A percentile compares a stretch with the other conserved stretches of the same genome.
These are phyloP conservation scores for Venturia pyrina DNA, from an alignment of 2,329 filamentous ascomycete species.

Conservation along the genomic window DNA sequence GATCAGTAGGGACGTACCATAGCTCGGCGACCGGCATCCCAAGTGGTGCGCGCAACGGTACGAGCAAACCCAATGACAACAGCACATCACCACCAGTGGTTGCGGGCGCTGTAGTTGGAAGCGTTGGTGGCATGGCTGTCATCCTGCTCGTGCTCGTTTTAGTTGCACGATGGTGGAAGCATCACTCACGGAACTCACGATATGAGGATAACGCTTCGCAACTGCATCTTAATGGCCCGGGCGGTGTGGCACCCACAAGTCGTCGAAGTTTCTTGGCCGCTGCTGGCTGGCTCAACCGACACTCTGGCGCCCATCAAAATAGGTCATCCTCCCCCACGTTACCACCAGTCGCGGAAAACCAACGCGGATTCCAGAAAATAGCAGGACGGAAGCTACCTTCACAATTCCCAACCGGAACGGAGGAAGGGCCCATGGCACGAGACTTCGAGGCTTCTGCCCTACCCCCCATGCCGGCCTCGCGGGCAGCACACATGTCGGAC, in stretches of 20 bases:
- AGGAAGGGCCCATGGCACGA: conserved; percentile 4
- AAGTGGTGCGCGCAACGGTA: background rate
- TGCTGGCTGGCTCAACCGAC: conserved; percentile 10
- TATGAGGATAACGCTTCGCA: background rate
- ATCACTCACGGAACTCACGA: conserved; percentile 2
- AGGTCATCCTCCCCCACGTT: conserved; percentile 3
- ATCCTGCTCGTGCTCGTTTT: conserved; percentile 8
- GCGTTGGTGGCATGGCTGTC: conserved; percentile 10
- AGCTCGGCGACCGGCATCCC: background rate
- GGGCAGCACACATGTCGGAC: background rate
- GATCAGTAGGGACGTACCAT: background rate
- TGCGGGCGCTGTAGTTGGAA: conserved; percentile 12
- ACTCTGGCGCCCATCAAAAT: conserved; percentile 1
- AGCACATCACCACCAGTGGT: conserved; percentile 10
- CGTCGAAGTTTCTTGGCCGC: conserved; percentile 10
- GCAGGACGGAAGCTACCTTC: conserved; percentile 10
- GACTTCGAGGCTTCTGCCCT: conserved; percentile 1
- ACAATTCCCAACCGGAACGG: conserved; percentile 6
- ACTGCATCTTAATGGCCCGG: background rate
- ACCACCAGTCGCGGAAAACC: background rate
- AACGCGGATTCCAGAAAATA: conserved; percentile 10
- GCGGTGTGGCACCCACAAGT: background rate
- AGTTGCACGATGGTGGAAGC: conserved; percentile 7
- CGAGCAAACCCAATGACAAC: background rate
- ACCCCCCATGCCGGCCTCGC: background rate